Percentiles rank a stretch among this genome's conserved stretches.
These are phyloP conservation scores for Psilocybe subaeruginosa DNA, from an alignment of 768 basidiomycete genomes.

Conservation along the genomic window DNA sequence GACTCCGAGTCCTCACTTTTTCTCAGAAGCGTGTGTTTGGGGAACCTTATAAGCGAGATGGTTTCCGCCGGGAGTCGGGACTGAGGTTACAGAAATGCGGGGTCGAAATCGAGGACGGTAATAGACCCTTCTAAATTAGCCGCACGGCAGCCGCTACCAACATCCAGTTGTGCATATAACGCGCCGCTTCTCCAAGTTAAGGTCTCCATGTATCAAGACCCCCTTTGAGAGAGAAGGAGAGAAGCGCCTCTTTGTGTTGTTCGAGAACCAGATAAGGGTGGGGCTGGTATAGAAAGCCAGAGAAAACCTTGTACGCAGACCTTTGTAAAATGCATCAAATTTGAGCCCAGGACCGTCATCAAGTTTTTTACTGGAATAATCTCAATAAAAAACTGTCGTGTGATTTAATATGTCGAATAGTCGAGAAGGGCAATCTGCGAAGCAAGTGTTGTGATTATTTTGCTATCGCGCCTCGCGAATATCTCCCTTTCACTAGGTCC, in stretches of 20 bases:
- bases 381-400: neutral
- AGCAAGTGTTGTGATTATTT: neutral
- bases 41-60: neutral
- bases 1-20: neutral
- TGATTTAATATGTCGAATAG: neutral
- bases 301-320: too few relatives aligned
- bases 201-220: too few relatives aligned
- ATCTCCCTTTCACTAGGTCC: neutral
- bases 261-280: too few relatives aligned
- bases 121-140: neutral
- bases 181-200: too few relatives aligned
- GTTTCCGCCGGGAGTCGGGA: neutral
- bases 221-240: too few relatives aligned
- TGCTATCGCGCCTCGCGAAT: neutral
- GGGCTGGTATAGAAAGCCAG: too few relatives aligned
- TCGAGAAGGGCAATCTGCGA: neutral
- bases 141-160: neutral
- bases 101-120: neutral
- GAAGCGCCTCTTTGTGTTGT: too few relatives aligned
- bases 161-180: too few relatives aligned
- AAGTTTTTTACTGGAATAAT: neutral
- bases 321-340: too few relatives aligned
- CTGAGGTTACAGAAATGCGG: neutral
- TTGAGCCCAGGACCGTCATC: neutral
- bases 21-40: neutral